These are phyloP conservation scores for Malassezia dermatis DNA, from an alignment of 1,284 basidiomycete species.

Conservation along the genomic window DNA sequence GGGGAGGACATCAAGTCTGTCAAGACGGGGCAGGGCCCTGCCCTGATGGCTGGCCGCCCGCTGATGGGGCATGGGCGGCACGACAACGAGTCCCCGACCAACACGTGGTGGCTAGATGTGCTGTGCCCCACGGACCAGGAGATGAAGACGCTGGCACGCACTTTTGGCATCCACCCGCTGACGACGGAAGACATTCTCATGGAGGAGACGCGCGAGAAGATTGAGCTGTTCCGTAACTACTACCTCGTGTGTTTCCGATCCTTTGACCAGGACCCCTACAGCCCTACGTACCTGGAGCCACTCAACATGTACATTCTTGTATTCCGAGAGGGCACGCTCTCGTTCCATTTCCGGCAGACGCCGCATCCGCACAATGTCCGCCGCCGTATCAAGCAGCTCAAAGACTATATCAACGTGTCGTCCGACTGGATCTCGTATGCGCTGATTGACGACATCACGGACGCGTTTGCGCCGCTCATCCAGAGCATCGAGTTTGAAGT, in stretches of 20 bases:
- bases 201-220: constrained; percentile 99
- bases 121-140: constrained; percentile 90
- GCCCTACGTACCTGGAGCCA: constrained; percentile 91
- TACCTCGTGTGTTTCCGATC: constrained; percentile 98
- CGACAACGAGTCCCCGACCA: constrained; percentile 54
- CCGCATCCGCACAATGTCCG: constrained; percentile 97
- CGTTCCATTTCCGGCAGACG: constrained; percentile 96
- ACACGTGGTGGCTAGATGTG: constrained; percentile 97
- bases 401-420: constrained; percentile 97
- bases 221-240: constrained; percentile 96
- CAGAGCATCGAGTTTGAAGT: constrained; percentile 99
- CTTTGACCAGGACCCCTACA: constrained; percentile 97
- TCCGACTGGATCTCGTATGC: constrained; percentile 99
- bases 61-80: constrained; percentile 9
- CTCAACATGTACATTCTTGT: constrained; percentile 99
- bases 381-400: constrained; percentile 94
- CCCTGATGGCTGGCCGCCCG: constrained; percentile 2
- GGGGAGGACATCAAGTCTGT: constrained; percentile 5
- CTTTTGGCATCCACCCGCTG: constrained; percentile 86
- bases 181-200: constrained; percentile 99
- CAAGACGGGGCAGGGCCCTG: constrained; percentile 16
- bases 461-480: constrained; percentile 96
- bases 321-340: constrained; percentile 88
- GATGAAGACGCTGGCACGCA: constrained; percentile 77
- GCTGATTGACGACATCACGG: constrained; percentile 98